Conservation (phyloP, 2,329 filamentous ascomycete genomes). For the Dactylella cylindrospora region DNA sequence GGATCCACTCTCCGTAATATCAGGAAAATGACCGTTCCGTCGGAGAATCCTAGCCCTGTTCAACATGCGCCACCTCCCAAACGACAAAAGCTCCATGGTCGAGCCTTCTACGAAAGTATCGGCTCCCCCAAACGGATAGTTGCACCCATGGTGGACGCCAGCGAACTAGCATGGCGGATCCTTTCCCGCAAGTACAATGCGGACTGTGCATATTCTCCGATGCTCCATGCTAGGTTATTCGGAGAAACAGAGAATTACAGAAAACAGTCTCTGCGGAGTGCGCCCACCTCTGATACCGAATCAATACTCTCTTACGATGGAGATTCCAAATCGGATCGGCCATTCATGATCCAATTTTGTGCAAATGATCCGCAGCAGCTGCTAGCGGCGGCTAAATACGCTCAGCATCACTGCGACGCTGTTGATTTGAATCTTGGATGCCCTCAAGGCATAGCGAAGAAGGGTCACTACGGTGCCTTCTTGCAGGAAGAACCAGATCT, state of each 20-base stretch:
- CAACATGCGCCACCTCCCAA: conserved; percentile 35
- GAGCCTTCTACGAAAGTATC: conserved; percentile 92
- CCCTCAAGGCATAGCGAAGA: conserved; percentile 89
- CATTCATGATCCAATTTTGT: conserved; percentile 95
- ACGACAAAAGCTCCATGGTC: conserved; percentile 69
- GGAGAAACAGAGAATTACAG: conserved; percentile 74
- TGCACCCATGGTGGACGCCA: conserved; percentile 97
- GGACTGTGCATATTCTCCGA: conserved; percentile 87
- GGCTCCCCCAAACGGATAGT: conserved; percentile 87
- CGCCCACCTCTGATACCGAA: conserved; percentile 50
- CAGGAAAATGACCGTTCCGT: too few relatives aligned
- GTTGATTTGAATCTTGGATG: conserved; percentile 95
- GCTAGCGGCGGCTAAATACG: conserved; percentile 73
- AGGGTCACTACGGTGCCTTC: conserved; percentile 90
- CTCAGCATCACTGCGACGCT: conserved; percentile 86
- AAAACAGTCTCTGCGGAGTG: conserved; percentile 66
- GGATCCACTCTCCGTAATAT: too few relatives aligned
- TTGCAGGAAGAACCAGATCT: conserved; percentile 88
- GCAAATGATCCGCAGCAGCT: conserved; percentile 81
- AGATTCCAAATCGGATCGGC: conserved; percentile 72
- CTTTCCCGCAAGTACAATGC: conserved; percentile 88
- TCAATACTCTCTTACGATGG: conserved; percentile 71
- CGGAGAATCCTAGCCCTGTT: background rate
- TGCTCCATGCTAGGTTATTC: conserved; percentile 93
- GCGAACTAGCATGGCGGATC: conserved; percentile 96